Percentiles rank a stretch among this genome's conserved stretches.
These are phyloP conservation scores for Alternaria sp. DNA, from an alignment of 2,329 filamentous ascomycete species.

Conservation along the genomic window DNA sequence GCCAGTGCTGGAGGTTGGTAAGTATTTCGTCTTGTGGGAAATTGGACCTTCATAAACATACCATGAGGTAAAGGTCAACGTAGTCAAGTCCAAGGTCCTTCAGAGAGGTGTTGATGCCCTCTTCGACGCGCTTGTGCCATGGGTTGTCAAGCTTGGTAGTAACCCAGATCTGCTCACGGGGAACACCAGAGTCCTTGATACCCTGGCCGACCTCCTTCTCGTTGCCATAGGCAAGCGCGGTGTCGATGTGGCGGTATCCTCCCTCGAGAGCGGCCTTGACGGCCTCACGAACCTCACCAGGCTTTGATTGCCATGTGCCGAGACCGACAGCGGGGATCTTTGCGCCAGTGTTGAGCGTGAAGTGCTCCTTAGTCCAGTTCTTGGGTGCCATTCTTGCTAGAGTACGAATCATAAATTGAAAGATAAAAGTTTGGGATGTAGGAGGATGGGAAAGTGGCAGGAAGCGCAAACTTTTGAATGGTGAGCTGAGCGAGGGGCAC, in stretches of 20 bases:
- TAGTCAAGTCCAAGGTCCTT: constrained; percentile 70
- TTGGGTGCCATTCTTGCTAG: constrained; percentile 41
- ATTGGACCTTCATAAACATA: constrained; percentile 16
- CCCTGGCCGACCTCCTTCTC: constrained; percentile 75
- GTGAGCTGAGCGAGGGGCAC: constrained; percentile 3
- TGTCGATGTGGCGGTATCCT: constrained; percentile 80
- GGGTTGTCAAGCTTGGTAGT: constrained; percentile 86
- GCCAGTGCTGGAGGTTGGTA: constrained; percentile 59
- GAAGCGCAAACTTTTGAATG: constrained; percentile 9
- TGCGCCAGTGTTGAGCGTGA: constrained; percentile 62
- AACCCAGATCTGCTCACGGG: constrained; percentile 73
- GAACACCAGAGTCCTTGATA: constrained; percentile 70
- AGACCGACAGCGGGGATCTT: constrained; percentile 80
- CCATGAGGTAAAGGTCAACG: constrained; percentile 72
- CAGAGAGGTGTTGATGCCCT: constrained; percentile 66
- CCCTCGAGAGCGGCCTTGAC: constrained; percentile 71
- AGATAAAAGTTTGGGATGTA: constrained; percentile 11
- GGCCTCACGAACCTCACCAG: constrained; percentile 71
- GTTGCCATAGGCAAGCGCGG: constrained; percentile 79
- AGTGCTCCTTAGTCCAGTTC: constrained; percentile 48
- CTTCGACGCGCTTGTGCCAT: constrained; percentile 68
- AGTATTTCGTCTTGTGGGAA: background rate
- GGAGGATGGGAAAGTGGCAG: constrained; percentile 6
- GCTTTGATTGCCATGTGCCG: constrained; percentile 79
- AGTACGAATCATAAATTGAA: constrained; percentile 31